A percentile compares a stretch with the other conserved stretches of the same genome.
Evolutionary conservation across 139 green algal genomes (phyloP).

Genomic region (Volvox africanus): DNA sequence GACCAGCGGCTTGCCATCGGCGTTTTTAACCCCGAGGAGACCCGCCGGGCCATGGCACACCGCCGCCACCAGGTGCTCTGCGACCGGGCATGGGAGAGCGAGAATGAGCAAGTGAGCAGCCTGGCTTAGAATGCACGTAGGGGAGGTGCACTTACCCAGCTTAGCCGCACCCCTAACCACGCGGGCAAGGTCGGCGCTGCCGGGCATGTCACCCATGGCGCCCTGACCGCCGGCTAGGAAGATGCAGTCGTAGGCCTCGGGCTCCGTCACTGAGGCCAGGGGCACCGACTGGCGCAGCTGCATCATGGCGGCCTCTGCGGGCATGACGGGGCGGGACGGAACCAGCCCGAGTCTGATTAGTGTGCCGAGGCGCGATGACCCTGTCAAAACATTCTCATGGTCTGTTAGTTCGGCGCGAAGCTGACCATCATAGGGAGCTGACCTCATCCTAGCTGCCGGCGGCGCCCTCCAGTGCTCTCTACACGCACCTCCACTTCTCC

Average conservation of each 20-base stretch:
- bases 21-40: constrained; percentile 52
- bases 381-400: no score
- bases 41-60: constrained; percentile 65
- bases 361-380: no score
- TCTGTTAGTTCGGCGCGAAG: no score
- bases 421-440: no score
- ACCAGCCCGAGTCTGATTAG: no score
- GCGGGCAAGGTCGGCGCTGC: constrained; percentile 12
- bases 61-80: constrained; percentile 54
- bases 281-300: constrained; percentile 48
- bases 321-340: no score
- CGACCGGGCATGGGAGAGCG: background rate
- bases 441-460: no score
- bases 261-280: constrained; percentile 23
- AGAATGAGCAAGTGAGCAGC: background rate
- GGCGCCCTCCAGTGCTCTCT: no score
- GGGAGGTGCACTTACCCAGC: constrained; percentile 20
- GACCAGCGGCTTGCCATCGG: constrained; percentile 56
- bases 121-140: background rate
- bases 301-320: constrained; percentile 42
- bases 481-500: no score
- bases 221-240: constrained; percentile 64
- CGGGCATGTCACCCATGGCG: constrained; percentile 54
- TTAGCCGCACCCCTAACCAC: constrained; percentile 40
- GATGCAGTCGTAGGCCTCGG: constrained; percentile 53